A percentile compares a stretch with the other conserved stretches of the same genome.
phyloP scores from a whole-genome alignment of 2,329 filamentous ascomycete genomes.

The Aureobasidium subglaciale region DNA sequence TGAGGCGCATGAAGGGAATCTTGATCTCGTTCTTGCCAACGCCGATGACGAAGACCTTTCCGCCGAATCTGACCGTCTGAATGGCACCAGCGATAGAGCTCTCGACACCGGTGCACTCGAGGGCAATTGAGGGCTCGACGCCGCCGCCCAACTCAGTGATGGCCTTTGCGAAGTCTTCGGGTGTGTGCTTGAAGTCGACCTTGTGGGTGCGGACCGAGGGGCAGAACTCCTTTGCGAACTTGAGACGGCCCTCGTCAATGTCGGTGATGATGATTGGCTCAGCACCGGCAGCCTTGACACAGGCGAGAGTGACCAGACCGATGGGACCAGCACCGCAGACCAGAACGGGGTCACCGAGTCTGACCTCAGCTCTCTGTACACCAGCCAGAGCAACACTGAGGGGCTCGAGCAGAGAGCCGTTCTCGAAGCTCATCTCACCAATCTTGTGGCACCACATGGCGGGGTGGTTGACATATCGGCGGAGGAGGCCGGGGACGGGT shows the following conservation, averaged over 20 bases:
- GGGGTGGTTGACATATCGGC: slow-evolving; percentile 91
- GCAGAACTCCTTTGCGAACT: slow-evolving; percentile 77
- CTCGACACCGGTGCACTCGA: slow-evolving; percentile 95
- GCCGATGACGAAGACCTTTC: slow-evolving; percentile 94
- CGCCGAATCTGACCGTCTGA: slow-evolving; percentile 87
- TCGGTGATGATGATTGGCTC: slow-evolving; percentile 90
- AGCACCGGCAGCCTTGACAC: slow-evolving; percentile 77
- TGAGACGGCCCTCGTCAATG: slow-evolving; percentile 77
- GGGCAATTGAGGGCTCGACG: slow-evolving; percentile 69
- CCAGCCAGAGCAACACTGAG: slow-evolving; percentile 83
- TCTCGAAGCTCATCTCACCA: slow-evolving; percentile 82
- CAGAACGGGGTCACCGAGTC: slow-evolving; percentile 77
- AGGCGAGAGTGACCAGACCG: slow-evolving; percentile 80
- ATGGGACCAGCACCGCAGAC: slow-evolving; percentile 93
- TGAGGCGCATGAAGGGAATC: slow-evolving; percentile 90
- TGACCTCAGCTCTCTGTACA: slow-evolving; percentile 72
- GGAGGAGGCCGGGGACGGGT: slow-evolving; percentile 76
- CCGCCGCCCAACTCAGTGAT: slow-evolving; percentile 68
- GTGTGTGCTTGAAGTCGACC: slow-evolving; percentile 54
- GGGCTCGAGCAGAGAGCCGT: slow-evolving; percentile 85
- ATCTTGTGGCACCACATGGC: slow-evolving; percentile 96
- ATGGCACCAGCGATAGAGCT: slow-evolving; percentile 79
- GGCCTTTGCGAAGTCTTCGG: slow-evolving; percentile 63
- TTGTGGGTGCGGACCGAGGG: slow-evolving; percentile 75
- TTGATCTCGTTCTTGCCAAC: slow-evolving; percentile 94